Conservation (phyloP, 305 asterid genomes). For the Striga hermonthica region DNA sequence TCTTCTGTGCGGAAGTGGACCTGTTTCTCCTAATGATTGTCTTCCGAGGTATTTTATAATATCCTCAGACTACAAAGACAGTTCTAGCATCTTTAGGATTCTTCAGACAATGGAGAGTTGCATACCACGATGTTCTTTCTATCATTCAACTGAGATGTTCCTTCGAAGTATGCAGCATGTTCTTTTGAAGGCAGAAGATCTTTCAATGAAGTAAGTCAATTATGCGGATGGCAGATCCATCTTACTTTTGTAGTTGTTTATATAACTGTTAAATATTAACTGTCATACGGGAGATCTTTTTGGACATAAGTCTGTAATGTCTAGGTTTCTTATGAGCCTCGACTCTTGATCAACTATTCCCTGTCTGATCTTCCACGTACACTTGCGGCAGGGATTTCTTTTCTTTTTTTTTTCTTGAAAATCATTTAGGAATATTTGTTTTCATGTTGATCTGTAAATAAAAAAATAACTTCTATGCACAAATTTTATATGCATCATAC, state of each 20-base stretch:
- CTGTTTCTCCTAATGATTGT: conserved; percentile 23
- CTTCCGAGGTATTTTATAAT: conserved; percentile 46
- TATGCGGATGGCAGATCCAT: conserved; percentile 11
- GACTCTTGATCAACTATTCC: neutral
- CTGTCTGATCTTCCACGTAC: conserved; percentile 6
- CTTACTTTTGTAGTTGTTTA: conserved; percentile 20
- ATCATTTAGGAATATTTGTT: neutral
- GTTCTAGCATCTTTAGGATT: conserved; percentile 54
- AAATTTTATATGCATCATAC: neutral
- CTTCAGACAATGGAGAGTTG: conserved; percentile 42
- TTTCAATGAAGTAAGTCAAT: conserved; percentile 62
- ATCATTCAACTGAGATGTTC: conserved; percentile 40
- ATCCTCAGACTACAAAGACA: conserved; percentile 43
- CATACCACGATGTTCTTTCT: conserved; percentile 39
- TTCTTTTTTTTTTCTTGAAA: neutral
- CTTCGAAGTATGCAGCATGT: conserved; percentile 41
- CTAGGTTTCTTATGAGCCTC: conserved; percentile 12
- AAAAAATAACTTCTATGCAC: neutral
- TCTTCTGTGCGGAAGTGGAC: conserved; percentile 30
- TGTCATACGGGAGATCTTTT: neutral
- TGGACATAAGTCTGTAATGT: conserved; percentile 5
- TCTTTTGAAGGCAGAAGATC: conserved; percentile 51
- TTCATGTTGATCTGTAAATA: too few species aligned
- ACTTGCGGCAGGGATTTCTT: neutral
- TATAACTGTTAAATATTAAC: neutral